Evolutionary conservation across 768 basidiomycete genomes (phyloP), one percentile per base, ranked within the genome.

Genomic region (Gyrodon lividus): DNA sequence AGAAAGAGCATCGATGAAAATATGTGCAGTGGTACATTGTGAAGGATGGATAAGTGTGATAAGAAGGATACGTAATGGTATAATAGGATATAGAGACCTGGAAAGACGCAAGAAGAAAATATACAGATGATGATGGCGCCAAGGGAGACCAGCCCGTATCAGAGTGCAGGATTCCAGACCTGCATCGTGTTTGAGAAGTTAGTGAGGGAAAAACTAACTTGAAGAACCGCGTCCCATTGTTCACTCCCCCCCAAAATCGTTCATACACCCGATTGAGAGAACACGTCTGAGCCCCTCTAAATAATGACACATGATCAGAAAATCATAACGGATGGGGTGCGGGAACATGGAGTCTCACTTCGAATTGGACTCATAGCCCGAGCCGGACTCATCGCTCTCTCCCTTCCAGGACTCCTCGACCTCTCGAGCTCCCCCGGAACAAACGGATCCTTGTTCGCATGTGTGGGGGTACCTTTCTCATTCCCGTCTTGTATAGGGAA

Each of bases 241-340:
- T 68, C 43, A 66, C 6, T 54, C 16, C 5, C 55, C 46, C 22
- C 30, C 30, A 14, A 31, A 43, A 14, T 54, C 47, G 13, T 28
- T 50, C 46, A 58, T 20, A 35, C 34, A 54, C 2, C 57, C 60
- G 7, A 67, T 47, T 17, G 65, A 56, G 10, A 69, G 46, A 40
- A 69, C 57, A 31, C 65, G 69, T 49, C 51, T 66, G 20, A 69
- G 59, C 2, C 67, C 58, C 51, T 64, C 67, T 69, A 37, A 5
- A 6, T 33, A 46, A 30, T 9, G 46, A 51, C 5, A 37, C 16
- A 23, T 43, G 47, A 28, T 65, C 19, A 61, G 46, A 13, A 42
- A 38, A 9, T 39, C 19, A 9, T 1, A 28, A 35, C 16, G n/a
- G 12, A 26, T 26, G 10, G 5, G 12, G 38, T 47, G 17, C 12